Base-by-base conservation (phyloP, 306 rosid genomes). In the Lablab purpureus region DNA sequence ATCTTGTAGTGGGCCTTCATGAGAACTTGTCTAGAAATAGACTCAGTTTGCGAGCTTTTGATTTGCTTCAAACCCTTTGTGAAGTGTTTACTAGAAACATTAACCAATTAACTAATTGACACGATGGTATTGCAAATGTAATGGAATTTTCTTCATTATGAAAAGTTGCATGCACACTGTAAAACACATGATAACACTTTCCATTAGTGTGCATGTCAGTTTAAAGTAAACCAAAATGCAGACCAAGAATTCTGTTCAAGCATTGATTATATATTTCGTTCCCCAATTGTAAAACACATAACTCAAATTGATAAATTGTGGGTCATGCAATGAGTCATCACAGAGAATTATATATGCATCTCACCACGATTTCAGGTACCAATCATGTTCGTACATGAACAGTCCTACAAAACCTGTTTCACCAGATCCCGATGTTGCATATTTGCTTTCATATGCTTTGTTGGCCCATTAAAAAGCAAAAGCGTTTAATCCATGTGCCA, bases 401-500 rank as follows among this genome's bases (percentile, higher is more conserved):
- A 87, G 84, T 78, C 81, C 52, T 49, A 28, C 46, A 40, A 37
- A 74, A 43, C 51, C 81, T 54, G 80, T 45, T 58, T 50, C 55
- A 40, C 84, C 91, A 74, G 95, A 88, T 91, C 95, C 91, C 87
- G 7, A 91, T 54, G 88, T 12, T 27, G 21, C 37, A 59, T 63
- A 52, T 69, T 78, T 82, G 78, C 87, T 83, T 81, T 87, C 58
- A 62, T 73, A 71, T 52, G 72, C 85, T 85, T 81, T 87, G 54
- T 78, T 49, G 81, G 79, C 60, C 75, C 89, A 87, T 85, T 75
- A 72, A 84, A 84, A 76, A 85, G 85, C 36, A 69, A 83, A 87
- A 85, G 91, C 85, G 51, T 81, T 68, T 14, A 83, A 76, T 85
- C 82, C 89, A 86, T 84, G 90, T 87, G 89, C 87, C 90, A 72